A percentile compares a stretch with the other conserved stretches of the same genome.
Conservation (phyloP, 805 yeast genomes). For the Metschnikowia henanensis region DNA sequence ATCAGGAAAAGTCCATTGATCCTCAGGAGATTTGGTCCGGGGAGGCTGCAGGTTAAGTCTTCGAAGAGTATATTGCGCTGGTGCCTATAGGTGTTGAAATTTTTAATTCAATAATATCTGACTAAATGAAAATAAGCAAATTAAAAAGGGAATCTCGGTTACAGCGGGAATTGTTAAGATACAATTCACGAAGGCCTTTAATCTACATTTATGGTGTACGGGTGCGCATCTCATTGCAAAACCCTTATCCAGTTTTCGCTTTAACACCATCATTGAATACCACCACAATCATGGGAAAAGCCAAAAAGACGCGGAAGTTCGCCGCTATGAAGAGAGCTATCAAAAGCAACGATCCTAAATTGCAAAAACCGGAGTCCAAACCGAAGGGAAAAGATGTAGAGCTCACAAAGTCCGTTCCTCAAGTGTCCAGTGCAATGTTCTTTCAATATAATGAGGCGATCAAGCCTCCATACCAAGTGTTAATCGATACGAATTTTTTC, state of each 20-base stretch:
- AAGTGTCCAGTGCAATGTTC: conserved; percentile 92
- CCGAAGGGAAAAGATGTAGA: conserved; percentile 64
- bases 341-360: conserved; percentile 61
- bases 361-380: conserved; percentile 30
- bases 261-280: too few species aligned
- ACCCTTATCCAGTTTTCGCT: background rate
- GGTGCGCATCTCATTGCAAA: conserved; percentile 17
- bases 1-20: conserved; percentile 17
- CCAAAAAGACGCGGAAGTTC: conserved; percentile 95
- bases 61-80: background rate
- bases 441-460: conserved; percentile 93
- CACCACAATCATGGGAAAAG: conserved; percentile 75
- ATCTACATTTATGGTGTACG: conserved; percentile 17
- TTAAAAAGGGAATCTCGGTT: too few species aligned
- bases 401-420: conserved; percentile 58
- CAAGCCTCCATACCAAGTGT: conserved; percentile 96
- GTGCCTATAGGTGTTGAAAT: too few species aligned
- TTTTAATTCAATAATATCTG: too few species aligned
- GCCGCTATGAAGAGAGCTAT: conserved; percentile 87
- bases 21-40: conserved; percentile 19
- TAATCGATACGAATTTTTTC: conserved; percentile 95
- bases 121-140: too few species aligned
- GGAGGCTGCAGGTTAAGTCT: conserved; percentile 5
- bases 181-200: too few species aligned
- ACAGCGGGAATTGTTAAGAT: too few species aligned